A percentile compares a stretch with the other conserved stretches of the same genome.
Conservation (phyloP, 495 filamentous ascomycete genomes). For the Aspergillus campestris region DNA sequence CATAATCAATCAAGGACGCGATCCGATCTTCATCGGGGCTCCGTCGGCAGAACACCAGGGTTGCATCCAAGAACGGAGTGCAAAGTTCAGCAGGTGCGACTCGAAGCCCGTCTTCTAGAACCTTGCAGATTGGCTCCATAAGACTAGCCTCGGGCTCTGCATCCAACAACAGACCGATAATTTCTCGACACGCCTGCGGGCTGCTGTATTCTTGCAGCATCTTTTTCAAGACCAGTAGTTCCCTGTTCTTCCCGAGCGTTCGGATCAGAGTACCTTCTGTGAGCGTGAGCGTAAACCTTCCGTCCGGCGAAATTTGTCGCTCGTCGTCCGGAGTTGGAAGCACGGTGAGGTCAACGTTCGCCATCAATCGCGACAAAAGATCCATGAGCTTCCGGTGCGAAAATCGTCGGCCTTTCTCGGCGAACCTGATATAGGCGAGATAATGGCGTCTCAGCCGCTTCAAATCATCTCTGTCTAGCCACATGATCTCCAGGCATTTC, state of each 20-base stretch:
- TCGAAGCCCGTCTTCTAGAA: constrained; percentile 44
- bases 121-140: constrained; percentile 34
- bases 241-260: constrained; percentile 21
- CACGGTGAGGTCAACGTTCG: constrained; percentile 32
- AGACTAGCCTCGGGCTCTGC: constrained; percentile 38
- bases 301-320: constrained; percentile 19
- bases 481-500: constrained; percentile 53
- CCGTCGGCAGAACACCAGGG: constrained; percentile 39
- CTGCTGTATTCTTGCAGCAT: constrained; percentile 32
- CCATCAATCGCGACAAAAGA: constrained; percentile 31
- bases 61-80: constrained; percentile 44
- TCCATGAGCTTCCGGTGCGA: constrained; percentile 36
- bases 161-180: constrained; percentile 34
- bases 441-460: constrained; percentile 43
- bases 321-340: constrained; percentile 18
- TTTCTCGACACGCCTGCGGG: constrained; percentile 22
- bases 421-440: constrained; percentile 44
- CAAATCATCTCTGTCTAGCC: constrained; percentile 47
- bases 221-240: constrained; percentile 34
- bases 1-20: constrained; percentile 37
- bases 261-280: constrained; percentile 30
- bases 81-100: constrained; percentile 48
- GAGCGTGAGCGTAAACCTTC: constrained; percentile 29
- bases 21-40: constrained; percentile 31
- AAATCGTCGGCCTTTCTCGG: constrained; percentile 48